phyloP scores from a whole-genome alignment of 2,329 filamentous ascomycete species.

The Paecilomyces formosus region DNA sequence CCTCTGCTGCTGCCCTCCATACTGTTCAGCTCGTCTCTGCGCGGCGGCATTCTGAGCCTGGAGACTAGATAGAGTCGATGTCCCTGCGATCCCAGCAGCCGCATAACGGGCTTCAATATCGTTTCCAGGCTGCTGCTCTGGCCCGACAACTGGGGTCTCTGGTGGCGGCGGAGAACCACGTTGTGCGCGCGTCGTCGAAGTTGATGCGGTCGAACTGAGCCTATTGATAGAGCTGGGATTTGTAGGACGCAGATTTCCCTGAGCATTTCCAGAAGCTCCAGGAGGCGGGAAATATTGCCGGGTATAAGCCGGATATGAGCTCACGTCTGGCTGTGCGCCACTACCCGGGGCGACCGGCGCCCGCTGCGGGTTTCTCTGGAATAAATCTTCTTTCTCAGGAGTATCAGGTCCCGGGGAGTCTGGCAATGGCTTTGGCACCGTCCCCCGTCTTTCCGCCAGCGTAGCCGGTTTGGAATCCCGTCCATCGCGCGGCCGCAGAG shows the following conservation, averaged over 20 bases:
- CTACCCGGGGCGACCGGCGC: slow-evolving; percentile 24
- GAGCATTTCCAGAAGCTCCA: slow-evolving; percentile 17
- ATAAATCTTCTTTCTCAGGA: slow-evolving; percentile 72
- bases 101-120: slow-evolving; percentile 90
- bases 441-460: slow-evolving; percentile 74
- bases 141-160: slow-evolving; percentile 77
- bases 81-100: slow-evolving; percentile 80
- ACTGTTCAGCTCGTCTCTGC: slow-evolving; percentile 72
- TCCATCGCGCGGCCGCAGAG: slow-evolving; percentile 34
- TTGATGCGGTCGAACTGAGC: slow-evolving; percentile 77
- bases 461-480: slow-evolving; percentile 50
- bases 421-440: slow-evolving; percentile 69
- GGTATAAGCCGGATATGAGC: slow-evolving; percentile 46
- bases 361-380: slow-evolving; percentile 54
- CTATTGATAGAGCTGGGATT: slow-evolving; percentile 51
- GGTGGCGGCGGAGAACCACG: slow-evolving; percentile 91
- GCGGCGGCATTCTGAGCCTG: slow-evolving; percentile 71
- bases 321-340: slow-evolving; percentile 17
- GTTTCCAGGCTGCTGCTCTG: slow-evolving; percentile 61
- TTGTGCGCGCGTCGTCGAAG: slow-evolving; percentile 83
- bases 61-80: slow-evolving; percentile 70
- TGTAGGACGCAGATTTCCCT: slow-evolving; percentile 41
- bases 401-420: slow-evolving; percentile 71
- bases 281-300: slow-evolving; percentile 59
- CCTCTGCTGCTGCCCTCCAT: slow-evolving; percentile 47